Evolutionary conservation across 2,329 filamentous ascomycete genomes (phyloP).

Genomic region (Basipetospora chlamydospora): DNA sequence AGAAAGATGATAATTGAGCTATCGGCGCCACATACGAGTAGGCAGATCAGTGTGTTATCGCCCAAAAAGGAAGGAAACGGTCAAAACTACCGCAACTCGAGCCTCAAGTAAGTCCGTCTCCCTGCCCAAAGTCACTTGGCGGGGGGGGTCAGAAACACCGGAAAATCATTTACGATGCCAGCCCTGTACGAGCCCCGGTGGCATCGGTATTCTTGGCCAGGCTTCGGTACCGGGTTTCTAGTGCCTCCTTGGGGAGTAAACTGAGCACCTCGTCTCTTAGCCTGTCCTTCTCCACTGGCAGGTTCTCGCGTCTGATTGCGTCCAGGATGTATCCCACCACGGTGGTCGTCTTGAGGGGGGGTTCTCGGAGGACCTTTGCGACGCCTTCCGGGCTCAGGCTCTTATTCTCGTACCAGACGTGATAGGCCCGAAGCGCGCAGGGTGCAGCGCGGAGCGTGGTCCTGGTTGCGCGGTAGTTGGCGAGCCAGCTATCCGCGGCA

Average conservation of each 20-base stretch:
- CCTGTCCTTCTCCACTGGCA: constrained; percentile 33
- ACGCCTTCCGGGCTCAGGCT: constrained; percentile 32
- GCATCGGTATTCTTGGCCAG: background rate
- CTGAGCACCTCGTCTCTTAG: constrained; percentile 29
- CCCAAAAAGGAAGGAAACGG: no score
- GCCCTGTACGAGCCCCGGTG: background rate
- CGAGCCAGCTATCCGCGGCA: constrained; percentile 25
- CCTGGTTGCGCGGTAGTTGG: constrained; percentile 20
- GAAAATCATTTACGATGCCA: no score
- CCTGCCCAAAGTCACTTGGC: no score
- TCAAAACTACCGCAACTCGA: no score
- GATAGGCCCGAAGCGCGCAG: constrained; percentile 41
- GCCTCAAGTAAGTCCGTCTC: no score
- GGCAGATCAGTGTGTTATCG: no score
- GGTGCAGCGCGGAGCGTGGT: constrained; percentile 12
- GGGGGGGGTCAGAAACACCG: no score
- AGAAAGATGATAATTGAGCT: no score
- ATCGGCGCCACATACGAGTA: no score
- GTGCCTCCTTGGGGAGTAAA: constrained; percentile 4
- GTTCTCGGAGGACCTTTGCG: constrained; percentile 41
- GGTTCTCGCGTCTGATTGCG: constrained; percentile 32
- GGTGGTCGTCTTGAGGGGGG: constrained; percentile 41
- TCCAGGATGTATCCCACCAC: constrained; percentile 45
- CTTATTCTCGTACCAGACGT: constrained; percentile 44
- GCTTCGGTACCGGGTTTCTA: constrained; percentile 1